Conservation (phyloP, 1,139 yeast species). For the Yamadazyma atmosphaerica region DNA sequence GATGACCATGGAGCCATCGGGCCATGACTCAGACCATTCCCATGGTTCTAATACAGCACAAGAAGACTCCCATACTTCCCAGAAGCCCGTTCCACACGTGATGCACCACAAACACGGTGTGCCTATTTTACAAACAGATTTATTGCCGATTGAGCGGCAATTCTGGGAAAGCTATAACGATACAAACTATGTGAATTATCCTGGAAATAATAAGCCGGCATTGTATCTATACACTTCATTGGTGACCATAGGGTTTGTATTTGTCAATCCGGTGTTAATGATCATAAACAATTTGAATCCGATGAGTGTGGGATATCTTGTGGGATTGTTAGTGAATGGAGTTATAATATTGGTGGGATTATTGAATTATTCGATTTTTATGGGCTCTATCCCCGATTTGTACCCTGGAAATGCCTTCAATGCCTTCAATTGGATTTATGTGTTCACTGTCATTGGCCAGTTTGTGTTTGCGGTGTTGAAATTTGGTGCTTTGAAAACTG, state of each 20-base stretch:
- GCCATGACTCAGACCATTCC: background rate
- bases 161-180: constrained; percentile 83
- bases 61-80: no score
- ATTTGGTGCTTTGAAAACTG: constrained; percentile 15
- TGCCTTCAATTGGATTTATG: constrained; percentile 60
- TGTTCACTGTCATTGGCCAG: constrained; percentile 55
- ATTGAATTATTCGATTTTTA: constrained; percentile 59
- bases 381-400: constrained; percentile 57
- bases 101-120: constrained; percentile 63
- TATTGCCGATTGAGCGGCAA: constrained; percentile 68
- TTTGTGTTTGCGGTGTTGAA: constrained; percentile 46
- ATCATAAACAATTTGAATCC: constrained; percentile 62
- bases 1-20: background rate
- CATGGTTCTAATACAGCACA: background rate
- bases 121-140: constrained; percentile 69
- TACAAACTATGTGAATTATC: constrained; percentile 72
- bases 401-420: constrained; percentile 79
- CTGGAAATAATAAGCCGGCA: constrained; percentile 48
- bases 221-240: constrained; percentile 58
- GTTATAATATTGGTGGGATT: constrained; percentile 50
- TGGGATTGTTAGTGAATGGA: constrained; percentile 54
- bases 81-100: constrained; percentile 51
- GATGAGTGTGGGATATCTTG: constrained; percentile 50
- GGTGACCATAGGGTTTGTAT: constrained; percentile 46
- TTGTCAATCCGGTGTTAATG: constrained; percentile 70